Evolutionary conservation across 352 stramenopile species (phyloP), one percentile per base, ranked within the genome.

Genomic region (Phytophthora multivora): DNA sequence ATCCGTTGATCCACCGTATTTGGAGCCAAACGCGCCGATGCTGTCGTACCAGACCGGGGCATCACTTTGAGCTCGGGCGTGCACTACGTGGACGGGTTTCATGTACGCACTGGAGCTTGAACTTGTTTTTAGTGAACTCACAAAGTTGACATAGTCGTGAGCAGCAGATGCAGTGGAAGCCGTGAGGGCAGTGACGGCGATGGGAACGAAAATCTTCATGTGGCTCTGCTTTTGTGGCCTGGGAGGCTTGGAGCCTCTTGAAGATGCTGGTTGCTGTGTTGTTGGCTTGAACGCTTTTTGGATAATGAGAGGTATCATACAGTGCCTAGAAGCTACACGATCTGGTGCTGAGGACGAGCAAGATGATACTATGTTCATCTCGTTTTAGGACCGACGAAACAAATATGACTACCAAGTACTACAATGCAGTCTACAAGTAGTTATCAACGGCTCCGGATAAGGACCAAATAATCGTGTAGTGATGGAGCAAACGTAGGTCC

Each of bases 1-100:
- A n/a, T 36, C 51, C 5, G 57, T 63, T 3, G n/a, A 25, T 5
- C 21, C 16, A 3, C 28, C 33, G 38, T 66, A 77, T 12, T 49
- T 74, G 5, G 67, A 79, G 3, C 59, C 55, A 28, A 71, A 82
- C 9, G 50, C 47, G 0, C 42, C 48, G 11, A 52, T 31, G 0
- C 35, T 33, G 1, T 42, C 26, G 38, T 67, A 55, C 76, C 71
- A 82, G 0, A 63, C 8, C 2, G 79, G 79, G 11, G 64, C 61
- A n/a, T 83, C 74, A 33, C 64, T 67, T 50, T 88, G 73, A 30
- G 69, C 77, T 18, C 79, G 79, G 8, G 76, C 74, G 1, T 88
- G 79, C 10, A 86, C 51, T 5, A 72, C 45, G 3, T 55, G 62
- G 13, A 88, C 74, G 10, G 59, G 53, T 9, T 48, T 69, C 63